Evolutionary conservation across 2,329 filamentous ascomycete species (phyloP), one percentile per base, ranked within the genome.

Genomic region (Xylaria arbuscula): DNA sequence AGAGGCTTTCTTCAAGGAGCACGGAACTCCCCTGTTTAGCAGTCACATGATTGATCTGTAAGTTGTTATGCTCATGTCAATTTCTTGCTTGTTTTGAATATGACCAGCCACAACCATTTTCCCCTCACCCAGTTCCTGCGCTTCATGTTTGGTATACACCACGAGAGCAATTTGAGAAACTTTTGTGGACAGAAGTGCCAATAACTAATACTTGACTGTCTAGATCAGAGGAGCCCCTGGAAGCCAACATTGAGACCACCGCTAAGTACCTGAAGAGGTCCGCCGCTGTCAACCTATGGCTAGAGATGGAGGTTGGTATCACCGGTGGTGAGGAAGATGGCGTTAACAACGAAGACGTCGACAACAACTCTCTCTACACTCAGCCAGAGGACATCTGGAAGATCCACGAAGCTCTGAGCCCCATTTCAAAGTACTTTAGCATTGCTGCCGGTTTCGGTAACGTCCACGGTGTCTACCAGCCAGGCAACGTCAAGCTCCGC

Each of bases 401-500:
- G 79, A 97, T 98, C 85, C 92, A 95, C 88, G 90, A 94, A 83
- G 89, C 92, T 66, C 90, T 99, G 75, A 87, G 88, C 73, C 86
- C 92, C 75, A 94, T 98, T 86, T 95, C 92, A 75, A 92, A 93
- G 75, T 97, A 97, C 89, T 99, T 98, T 89, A 97, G 93, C 80
- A 98, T 98, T 78, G 95, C 95, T 75, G 96, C 96, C 79, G 96
- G 94, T 76, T 99, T 99, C 86, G 96, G 96, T 76, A 99, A 99
- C 83, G 96, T 98, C 70, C 96, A 99, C 87, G 96, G 96, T 83
- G 95, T 99, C 78, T 98, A 98, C 90, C 97, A 97, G 89, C 94
- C 94, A 68, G 92, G 94, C 77, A 98, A 98, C 84, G 96, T 98
- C 84, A 93, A 93, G 85, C 91, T 99, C 73, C 94, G 97, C 86